Percentiles rank a stretch among this genome's conserved stretches.
Conservation (phyloP, 331 rosid genomes). For the Quercus lobata region DNA sequence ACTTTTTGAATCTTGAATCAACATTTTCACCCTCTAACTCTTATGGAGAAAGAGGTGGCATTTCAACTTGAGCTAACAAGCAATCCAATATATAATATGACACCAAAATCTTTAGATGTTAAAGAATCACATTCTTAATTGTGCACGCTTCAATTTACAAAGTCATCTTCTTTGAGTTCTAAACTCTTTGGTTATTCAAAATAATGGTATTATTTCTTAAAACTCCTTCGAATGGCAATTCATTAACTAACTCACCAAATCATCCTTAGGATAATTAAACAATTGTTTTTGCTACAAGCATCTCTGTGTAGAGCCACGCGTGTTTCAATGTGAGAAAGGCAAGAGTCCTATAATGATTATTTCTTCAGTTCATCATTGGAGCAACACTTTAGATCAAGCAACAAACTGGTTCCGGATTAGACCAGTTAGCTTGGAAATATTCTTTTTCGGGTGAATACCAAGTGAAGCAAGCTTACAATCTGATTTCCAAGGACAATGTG, state of each 20-base stretch:
- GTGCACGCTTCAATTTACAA: background rate
- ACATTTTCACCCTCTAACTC: too few relatives aligned
- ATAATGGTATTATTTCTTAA: background rate
- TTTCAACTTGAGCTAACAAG: background rate
- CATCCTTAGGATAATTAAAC: constrained; percentile 71
- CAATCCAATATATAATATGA: background rate
- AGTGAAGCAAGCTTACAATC: too few relatives aligned
- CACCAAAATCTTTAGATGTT: background rate
- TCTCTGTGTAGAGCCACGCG: constrained; percentile 89
- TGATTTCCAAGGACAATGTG: too few relatives aligned
- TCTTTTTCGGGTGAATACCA: too few relatives aligned
- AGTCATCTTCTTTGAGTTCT: background rate
- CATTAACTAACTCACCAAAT: constrained; percentile 50
- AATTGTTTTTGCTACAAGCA: constrained; percentile 90
- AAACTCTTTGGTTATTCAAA: background rate
- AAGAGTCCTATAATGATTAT: constrained; percentile 77
- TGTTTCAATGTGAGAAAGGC: constrained; percentile 84
- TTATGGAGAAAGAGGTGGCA: too few relatives aligned
- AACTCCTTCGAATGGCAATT: background rate
- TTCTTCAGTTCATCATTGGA: constrained; percentile 94
- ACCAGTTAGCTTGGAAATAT: too few relatives aligned
- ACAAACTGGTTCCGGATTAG: background rate
- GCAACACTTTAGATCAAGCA: constrained; percentile 54
- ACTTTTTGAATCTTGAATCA: too few relatives aligned
- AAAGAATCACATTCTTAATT: background rate